These are phyloP conservation scores for Boletellus sp. DNA, from an alignment of 768 basidiomycete genomes.

Conservation along the genomic window DNA sequence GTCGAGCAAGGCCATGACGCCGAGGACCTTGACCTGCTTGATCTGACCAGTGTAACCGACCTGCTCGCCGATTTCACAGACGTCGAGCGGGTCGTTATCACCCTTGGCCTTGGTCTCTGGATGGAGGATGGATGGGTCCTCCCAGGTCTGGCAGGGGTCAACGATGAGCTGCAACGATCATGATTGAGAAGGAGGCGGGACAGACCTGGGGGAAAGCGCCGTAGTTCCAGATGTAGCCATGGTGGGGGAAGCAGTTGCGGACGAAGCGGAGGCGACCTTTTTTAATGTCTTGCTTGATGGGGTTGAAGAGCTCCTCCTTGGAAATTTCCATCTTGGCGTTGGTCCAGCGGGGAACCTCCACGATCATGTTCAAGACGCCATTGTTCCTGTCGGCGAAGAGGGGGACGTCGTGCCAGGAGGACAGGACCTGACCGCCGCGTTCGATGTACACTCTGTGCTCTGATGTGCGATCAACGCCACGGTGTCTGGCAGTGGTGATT, in stretches of 20 bases:
- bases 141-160: slow-evolving; percentile 75
- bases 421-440: slow-evolving; percentile 78
- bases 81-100: slow-evolving; percentile 99
- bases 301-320: slow-evolving; percentile 98
- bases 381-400: slow-evolving; percentile 95
- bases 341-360: slow-evolving; percentile 98
- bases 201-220: slow-evolving; percentile 96
- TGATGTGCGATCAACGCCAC: slow-evolving; percentile 37
- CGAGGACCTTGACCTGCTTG: slow-evolving; percentile 99
- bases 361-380: slow-evolving; percentile 98
- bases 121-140: slow-evolving; percentile 83
- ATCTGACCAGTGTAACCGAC: slow-evolving; percentile 96
- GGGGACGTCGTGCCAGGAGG: slow-evolving; percentile 94
- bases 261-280: slow-evolving; percentile 95
- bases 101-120: slow-evolving; percentile 98
- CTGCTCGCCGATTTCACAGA: slow-evolving; percentile 99
- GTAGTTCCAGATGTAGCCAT: slow-evolving; percentile 99
- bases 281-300: slow-evolving; percentile 99
- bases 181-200: not conserved
- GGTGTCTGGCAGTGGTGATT: slow-evolving; percentile 5
- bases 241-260: slow-evolving; percentile 99
- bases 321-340: slow-evolving; percentile 99
- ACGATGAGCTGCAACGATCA: not conserved
- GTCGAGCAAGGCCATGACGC: slow-evolving; percentile 99
- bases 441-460: slow-evolving; percentile 96